These are phyloP conservation scores for Heracleum sosnowskyi DNA, from an alignment of 129 eudicot genomes.

Conservation along the genomic window DNA sequence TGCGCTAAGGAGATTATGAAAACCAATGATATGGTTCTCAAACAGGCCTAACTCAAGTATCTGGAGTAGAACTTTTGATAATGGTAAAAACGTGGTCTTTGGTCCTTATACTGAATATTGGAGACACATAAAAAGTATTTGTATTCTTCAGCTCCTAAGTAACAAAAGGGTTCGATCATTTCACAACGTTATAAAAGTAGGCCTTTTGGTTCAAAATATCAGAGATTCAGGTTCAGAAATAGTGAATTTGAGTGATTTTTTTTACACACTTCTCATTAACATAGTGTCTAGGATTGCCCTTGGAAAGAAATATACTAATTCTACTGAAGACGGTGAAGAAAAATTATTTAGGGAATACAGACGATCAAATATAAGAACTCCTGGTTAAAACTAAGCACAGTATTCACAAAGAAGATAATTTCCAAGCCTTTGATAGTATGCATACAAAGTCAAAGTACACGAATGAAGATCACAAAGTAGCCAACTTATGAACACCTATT, in stretches of 20 bases:
- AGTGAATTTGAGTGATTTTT: conserved; percentile 4
- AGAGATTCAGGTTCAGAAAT: background rate
- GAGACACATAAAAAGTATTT: conserved; percentile 16
- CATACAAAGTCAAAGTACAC: too few species aligned
- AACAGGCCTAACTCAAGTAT: conserved; percentile 1
- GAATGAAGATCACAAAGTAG: too few species aligned
- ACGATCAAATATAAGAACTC: too few species aligned
- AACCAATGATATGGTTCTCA: conserved; percentile 13
- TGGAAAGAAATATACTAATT: conserved; percentile 8
- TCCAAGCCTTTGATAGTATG: too few species aligned
- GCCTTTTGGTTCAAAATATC: conserved; percentile 9
- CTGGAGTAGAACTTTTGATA: background rate
- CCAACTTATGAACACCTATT: too few species aligned
- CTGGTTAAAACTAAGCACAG: too few species aligned
- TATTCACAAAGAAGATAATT: too few species aligned
- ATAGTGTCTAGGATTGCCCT: conserved; percentile 1
- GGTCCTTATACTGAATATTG: conserved; percentile 19
- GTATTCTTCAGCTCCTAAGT: conserved; percentile 15
- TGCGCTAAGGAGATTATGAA: conserved; percentile 14
- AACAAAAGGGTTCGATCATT: conserved; percentile 9
- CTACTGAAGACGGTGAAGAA: background rate
- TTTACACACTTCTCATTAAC: background rate
- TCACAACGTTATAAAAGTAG: conserved; percentile 7
- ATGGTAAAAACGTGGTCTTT: background rate
- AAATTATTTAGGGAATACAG: conserved; percentile 2